Percentiles rank a stretch among this genome's conserved stretches.
Conservation (phyloP, 1,284 basidiomycete species). For the Tilletia setariae region DNA sequence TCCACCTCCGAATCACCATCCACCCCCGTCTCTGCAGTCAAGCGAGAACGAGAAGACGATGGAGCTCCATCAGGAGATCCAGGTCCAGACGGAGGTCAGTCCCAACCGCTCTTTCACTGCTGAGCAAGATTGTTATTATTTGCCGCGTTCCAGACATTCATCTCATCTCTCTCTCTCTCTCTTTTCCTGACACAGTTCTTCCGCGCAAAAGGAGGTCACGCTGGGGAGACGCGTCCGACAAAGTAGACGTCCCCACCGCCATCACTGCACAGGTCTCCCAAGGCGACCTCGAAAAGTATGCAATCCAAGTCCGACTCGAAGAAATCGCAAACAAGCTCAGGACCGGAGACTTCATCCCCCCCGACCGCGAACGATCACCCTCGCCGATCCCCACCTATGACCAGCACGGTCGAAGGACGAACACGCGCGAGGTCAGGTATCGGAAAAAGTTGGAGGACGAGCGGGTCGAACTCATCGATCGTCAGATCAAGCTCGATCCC, state of each 20-base stretch:
- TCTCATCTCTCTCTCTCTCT: background rate
- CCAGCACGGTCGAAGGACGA: constrained; percentile 90
- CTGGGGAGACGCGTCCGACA: constrained; percentile 47
- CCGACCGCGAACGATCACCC: constrained; percentile 87
- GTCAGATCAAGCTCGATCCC: constrained; percentile 94
- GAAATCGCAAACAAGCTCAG: constrained; percentile 94
- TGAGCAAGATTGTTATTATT: too few relatives aligned
- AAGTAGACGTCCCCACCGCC: constrained; percentile 43
- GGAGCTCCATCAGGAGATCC: constrained; percentile 23
- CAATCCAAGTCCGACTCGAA: constrained; percentile 67
- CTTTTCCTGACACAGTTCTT: constrained; percentile 14
- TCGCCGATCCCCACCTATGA: constrained; percentile 98
- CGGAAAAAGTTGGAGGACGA: constrained; percentile 97
- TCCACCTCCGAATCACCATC: background rate
- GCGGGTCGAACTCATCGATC: constrained; percentile 85
- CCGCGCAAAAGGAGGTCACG: constrained; percentile 50
- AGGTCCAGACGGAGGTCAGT: constrained; percentile 6
- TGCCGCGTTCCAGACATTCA: too few relatives aligned
- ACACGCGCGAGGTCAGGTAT: constrained; percentile 96
- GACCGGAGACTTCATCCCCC: constrained; percentile 89
- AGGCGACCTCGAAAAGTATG: constrained; percentile 50
- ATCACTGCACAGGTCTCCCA: constrained; percentile 40
- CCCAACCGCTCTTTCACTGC: too few relatives aligned
- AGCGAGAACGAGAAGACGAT: constrained; percentile 21
- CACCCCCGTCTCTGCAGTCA: constrained; percentile 12